phyloP scores from a whole-genome alignment of 345 rosid species.

The Eucalyptus melliodora region DNA sequence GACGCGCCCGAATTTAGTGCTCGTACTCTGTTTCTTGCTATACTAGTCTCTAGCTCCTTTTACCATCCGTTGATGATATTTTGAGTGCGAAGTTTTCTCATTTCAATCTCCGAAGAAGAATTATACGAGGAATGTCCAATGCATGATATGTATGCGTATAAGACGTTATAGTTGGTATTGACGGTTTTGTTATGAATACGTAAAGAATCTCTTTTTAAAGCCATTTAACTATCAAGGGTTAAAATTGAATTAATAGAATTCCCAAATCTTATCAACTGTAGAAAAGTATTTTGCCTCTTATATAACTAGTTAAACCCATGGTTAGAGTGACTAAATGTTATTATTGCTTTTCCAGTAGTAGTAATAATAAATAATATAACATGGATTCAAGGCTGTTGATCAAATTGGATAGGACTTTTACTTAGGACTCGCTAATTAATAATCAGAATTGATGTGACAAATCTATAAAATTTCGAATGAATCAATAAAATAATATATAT shows the following conservation, averaged over 20 bases:
- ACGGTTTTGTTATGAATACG: neutral
- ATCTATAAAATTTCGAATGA: neutral
- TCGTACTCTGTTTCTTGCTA: neutral
- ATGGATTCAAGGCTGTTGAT: neutral
- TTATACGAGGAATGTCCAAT: neutral
- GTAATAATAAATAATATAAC: neutral
- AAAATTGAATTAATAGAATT: neutral
- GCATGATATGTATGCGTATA: neutral
- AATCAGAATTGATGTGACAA: neutral
- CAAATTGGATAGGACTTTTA: neutral
- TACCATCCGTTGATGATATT: neutral
- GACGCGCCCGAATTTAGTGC: neutral
- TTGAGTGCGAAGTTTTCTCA: neutral
- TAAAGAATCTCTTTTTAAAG: neutral
- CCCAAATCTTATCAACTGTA: neutral
- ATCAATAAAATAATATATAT: neutral
- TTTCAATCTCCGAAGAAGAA: neutral
- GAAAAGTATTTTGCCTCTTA: neutral
- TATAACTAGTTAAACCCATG: neutral
- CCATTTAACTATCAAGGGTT: neutral
- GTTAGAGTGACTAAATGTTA: neutral
- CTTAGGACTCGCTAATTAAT: neutral
- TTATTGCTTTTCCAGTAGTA: neutral
- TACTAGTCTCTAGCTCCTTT: neutral
- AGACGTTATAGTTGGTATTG: neutral